Evolutionary conservation across 169 alveolate species (phyloP), one percentile per base, ranked within the genome.

Genomic region (Hepatocystis sp.): DNA sequence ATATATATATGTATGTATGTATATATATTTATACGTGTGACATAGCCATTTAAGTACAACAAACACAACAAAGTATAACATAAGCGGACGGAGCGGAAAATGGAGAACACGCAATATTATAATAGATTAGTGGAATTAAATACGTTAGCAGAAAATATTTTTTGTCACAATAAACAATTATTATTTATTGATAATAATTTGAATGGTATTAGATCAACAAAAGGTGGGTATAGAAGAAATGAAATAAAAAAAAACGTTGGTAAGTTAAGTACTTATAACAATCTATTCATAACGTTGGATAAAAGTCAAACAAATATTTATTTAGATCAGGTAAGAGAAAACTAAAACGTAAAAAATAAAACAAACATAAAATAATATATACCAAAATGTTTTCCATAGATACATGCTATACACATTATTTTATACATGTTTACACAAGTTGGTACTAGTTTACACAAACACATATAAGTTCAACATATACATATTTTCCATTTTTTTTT

Each of bases 41-140:
- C 28, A n/a, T n/a, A n/a, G n/a, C n/a, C n/a, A n/a, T n/a, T n/a
- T n/a, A n/a, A n/a, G n/a, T n/a, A n/a, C n/a, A n/a, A n/a, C n/a
- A n/a, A n/a, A n/a, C n/a, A n/a, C n/a, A n/a, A n/a, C n/a, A n/a
- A n/a, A n/a, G n/a, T n/a, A n/a, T n/a, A n/a, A n/a, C n/a, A n/a
- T n/a, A n/a, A n/a, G n/a, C n/a, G n/a, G n/a, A n/a, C n/a, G n/a
- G n/a, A n/a, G n/a, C n/a, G n/a, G n/a, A 64, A 15, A 64, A 71
- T 71, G 86, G 86, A 71, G 51, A 49, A 61, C 53, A 36, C 76
- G 17, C 67, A 71, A 46, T 71, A 71, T 60, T 71, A 71, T 36
- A 71, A 49, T 49, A 44, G 86, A 23, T 49, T 71, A 27, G 65
- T 71, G 10, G 78, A 71, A 27, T 34, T 71, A 49, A 71, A 71